Evolutionary conservation across 2,329 filamentous ascomycete genomes (phyloP).

Genomic region (Diplodia mutila): DNA sequence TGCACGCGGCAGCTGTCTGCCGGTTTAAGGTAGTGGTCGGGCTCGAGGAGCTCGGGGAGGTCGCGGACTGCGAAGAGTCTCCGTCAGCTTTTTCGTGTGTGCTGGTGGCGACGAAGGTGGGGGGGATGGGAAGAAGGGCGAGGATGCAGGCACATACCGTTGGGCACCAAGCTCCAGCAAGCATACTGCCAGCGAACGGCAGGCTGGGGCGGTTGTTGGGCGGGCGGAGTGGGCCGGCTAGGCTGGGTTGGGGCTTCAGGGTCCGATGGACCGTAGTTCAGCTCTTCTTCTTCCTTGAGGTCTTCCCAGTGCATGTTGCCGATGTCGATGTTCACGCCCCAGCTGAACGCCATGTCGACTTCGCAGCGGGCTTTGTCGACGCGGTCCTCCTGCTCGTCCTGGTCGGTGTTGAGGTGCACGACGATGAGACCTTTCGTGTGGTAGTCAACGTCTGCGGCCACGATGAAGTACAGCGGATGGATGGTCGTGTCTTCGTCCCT

Average conservation of each 20-base stretch:
- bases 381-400: not conserved
- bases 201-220: too few species aligned
- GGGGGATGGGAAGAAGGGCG: too few species aligned
- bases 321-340: not conserved
- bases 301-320: conserved; percentile 1
- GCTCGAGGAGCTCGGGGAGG: not conserved
- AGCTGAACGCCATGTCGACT: not conserved
- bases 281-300: conserved; percentile 3
- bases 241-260: not conserved
- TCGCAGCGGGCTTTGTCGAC: not conserved
- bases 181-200: not conserved
- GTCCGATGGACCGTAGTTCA: not conserved
- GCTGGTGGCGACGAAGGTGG: too few species aligned
- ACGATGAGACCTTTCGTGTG: not conserved
- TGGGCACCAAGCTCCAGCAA: not conserved
- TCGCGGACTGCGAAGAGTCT: not conserved
- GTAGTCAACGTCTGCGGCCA: not conserved
- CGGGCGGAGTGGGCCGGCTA: not conserved
- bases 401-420: not conserved
- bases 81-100: not conserved
- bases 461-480: conserved; percentile 7
- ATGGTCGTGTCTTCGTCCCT: not conserved
- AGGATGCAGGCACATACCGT: not conserved
- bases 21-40: not conserved
- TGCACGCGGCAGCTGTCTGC: not conserved